These are phyloP conservation scores for Hortiboletus rubellus DNA, from an alignment of 1,284 basidiomycete genomes.

Conservation along the genomic window DNA sequence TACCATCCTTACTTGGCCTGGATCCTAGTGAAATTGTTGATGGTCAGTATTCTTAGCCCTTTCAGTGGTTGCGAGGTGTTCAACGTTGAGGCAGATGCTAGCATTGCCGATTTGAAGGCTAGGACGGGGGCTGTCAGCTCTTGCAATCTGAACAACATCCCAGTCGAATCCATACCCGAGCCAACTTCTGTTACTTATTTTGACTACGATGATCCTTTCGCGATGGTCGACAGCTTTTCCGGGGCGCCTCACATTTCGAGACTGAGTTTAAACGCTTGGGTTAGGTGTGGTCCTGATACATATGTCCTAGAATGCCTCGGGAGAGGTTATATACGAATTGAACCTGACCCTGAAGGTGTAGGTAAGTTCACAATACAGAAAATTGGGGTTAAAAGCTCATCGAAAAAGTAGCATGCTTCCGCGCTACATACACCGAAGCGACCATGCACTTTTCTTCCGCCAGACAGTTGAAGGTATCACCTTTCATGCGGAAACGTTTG, in stretches of 20 bases:
- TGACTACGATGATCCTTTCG: slow-evolving; percentile 82
- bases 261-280: slow-evolving; percentile 69
- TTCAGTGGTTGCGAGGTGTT: slow-evolving; percentile 5
- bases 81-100: slow-evolving; percentile 45
- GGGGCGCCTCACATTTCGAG: slow-evolving; percentile 54
- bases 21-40: slow-evolving; percentile 71
- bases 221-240: slow-evolving; percentile 52
- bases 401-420: slow-evolving; percentile 37
- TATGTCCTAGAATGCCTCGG: slow-evolving; percentile 82
- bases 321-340: slow-evolving; percentile 73
- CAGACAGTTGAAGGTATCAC: slow-evolving; percentile 48
- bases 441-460: slow-evolving; percentile 49
- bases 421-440: slow-evolving; percentile 56
- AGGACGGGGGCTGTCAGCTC: slow-evolving; percentile 34
- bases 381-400: slow-evolving; percentile 2
- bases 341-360: slow-evolving; percentile 44
- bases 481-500: slow-evolving; percentile 53
- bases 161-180: slow-evolving; percentile 43
- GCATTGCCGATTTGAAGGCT: slow-evolving; percentile 48
- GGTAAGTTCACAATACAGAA: slow-evolving; percentile 18
- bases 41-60: slow-evolving; percentile 41
- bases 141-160: slow-evolving; percentile 2
- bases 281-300: slow-evolving; percentile 72
- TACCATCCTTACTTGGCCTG: slow-evolving; percentile 86
- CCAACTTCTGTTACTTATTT: slow-evolving; percentile 74